These are phyloP conservation scores for Amyloporia xantha DNA, from an alignment of 768 basidiomycete genomes.

Conservation along the genomic window DNA sequence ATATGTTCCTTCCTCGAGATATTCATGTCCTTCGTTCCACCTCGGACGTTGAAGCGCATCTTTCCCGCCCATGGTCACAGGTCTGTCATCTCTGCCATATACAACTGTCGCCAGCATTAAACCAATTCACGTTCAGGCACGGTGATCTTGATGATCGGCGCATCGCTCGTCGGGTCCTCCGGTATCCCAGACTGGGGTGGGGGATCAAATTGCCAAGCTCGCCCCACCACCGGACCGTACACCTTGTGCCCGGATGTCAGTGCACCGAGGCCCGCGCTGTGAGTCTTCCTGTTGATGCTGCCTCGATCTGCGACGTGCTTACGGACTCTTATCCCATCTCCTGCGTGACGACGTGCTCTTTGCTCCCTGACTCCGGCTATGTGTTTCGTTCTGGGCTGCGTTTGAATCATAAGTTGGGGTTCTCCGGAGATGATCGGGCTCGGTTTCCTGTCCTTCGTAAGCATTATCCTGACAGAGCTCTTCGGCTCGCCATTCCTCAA, in stretches of 20 bases:
- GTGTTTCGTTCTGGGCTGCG: neutral
- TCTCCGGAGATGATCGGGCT: constrained; percentile 81
- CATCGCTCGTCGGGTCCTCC: constrained; percentile 65
- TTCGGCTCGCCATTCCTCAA: constrained; percentile 84
- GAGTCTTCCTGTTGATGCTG: too few relatives aligned
- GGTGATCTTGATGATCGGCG: constrained; percentile 76
- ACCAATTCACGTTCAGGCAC: constrained; percentile 38
- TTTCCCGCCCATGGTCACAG: constrained; percentile 80
- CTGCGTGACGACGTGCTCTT: too few relatives aligned
- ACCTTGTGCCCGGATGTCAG: constrained; percentile 63
- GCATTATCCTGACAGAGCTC: constrained; percentile 72
- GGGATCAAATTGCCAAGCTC: constrained; percentile 57
- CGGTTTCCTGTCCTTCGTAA: constrained; percentile 75
- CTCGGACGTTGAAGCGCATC: constrained; percentile 51
- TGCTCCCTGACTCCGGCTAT: too few relatives aligned
- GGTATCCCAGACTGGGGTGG: constrained; percentile 83
- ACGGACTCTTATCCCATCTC: neutral
- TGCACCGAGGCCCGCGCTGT: constrained; percentile 65
- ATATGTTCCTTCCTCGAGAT: constrained; percentile 80
- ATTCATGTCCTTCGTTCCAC: constrained; percentile 67
- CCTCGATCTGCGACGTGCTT: too few relatives aligned
- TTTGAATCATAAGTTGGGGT: constrained; percentile 49
- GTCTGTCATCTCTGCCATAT: constrained; percentile 23
- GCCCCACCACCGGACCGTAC: constrained; percentile 64
- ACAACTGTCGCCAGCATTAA: too few relatives aligned